These are phyloP conservation scores for Wallacemonas rigidus DNA, from an alignment of 208 protist genomes.

Conservation along the genomic window DNA sequence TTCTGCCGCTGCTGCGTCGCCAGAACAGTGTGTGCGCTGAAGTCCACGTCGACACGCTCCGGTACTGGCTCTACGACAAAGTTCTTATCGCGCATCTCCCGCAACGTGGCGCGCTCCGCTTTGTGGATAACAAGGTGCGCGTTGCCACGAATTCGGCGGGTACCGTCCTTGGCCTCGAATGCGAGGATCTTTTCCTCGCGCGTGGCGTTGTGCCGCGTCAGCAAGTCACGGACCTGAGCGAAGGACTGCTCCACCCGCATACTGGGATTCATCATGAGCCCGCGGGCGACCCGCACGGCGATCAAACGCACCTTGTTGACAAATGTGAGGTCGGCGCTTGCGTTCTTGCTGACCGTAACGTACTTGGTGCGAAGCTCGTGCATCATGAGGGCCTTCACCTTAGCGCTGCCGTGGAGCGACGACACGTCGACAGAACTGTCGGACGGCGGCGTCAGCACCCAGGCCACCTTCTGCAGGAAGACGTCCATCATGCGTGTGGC, in stretches of 20 bases:
- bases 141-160: conserved; percentile 83
- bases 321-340: conserved; percentile 76
- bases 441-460: conserved; percentile 83
- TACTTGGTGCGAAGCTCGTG: conserved; percentile 84
- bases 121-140: conserved; percentile 65
- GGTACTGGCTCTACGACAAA: conserved; percentile 73
- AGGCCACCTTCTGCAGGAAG: conserved; percentile 81
- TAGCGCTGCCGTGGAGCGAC: conserved; percentile 64
- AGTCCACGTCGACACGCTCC: conserved; percentile 87
- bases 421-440: conserved; percentile 29
- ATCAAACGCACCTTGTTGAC: conserved; percentile 87
- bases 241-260: conserved; percentile 80
- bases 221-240: conserved; percentile 51
- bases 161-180: conserved; percentile 90
- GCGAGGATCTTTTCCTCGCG: conserved; percentile 79
- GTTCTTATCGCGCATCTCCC: conserved; percentile 71
- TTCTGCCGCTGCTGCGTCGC: conserved; percentile 92
- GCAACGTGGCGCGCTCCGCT: conserved; percentile 41
- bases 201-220: conserved; percentile 73
- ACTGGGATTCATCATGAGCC: conserved; percentile 81
- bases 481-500: conserved; percentile 67
- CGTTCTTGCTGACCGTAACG: conserved; percentile 63
- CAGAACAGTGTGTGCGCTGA: conserved; percentile 83
- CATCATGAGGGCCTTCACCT: conserved; percentile 59
- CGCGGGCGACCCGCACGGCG: conserved; percentile 79